These are phyloP conservation scores for Pyrus pyrifolia DNA, from an alignment of 306 rosid species.

Conservation along the genomic window DNA sequence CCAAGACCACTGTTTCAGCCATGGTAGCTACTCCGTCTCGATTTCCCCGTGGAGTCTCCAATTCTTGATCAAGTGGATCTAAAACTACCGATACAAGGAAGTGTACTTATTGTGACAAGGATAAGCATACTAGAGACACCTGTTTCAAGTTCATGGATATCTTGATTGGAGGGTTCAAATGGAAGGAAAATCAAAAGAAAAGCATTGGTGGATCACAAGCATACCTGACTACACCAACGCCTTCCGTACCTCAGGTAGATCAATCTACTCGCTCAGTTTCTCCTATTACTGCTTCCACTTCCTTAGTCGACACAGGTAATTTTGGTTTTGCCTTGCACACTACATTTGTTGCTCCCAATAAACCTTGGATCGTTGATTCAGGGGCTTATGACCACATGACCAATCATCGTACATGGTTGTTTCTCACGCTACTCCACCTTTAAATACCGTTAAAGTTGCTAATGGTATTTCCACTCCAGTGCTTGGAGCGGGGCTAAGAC, in stretches of 20 bases:
- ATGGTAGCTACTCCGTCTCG: background rate
- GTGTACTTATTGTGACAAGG: background rate
- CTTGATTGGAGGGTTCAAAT: background rate
- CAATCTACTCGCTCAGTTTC: background rate
- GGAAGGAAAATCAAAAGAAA: background rate
- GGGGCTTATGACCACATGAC: background rate
- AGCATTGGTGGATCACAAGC: background rate
- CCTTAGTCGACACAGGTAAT: background rate
- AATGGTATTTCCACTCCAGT: background rate
- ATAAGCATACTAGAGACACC: background rate
- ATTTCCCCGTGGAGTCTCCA: background rate
- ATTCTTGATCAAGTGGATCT: background rate
- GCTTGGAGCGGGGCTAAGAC: background rate
- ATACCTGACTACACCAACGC: too few species aligned
- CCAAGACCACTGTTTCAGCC: background rate
- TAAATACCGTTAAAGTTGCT: background rate
- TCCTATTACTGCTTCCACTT: background rate
- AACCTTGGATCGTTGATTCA: background rate
- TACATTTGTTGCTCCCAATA: background rate
- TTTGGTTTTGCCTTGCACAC: background rate
- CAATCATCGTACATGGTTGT: background rate
- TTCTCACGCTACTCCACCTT: background rate
- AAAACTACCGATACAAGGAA: background rate
- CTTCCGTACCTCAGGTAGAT: too few species aligned
- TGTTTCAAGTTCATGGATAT: background rate